phyloP scores from a whole-genome alignment of 208 protist species.

The Leishmania braziliensis region DNA sequence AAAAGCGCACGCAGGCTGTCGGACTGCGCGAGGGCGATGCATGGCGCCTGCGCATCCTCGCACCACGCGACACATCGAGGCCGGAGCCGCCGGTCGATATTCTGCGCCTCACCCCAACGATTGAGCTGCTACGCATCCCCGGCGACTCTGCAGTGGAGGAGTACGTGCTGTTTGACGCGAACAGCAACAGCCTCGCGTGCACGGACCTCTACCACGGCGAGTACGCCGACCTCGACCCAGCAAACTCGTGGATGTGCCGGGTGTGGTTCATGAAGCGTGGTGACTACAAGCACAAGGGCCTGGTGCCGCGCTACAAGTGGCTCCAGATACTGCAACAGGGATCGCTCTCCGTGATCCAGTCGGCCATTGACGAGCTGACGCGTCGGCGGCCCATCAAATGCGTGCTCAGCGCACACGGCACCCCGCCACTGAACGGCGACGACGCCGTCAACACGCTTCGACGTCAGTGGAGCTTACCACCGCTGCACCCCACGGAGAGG shows the following conservation, averaged over 20 bases:
- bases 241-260: slow-evolving; percentile 90
- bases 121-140: slow-evolving; percentile 61
- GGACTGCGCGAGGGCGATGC: slow-evolving; percentile 49
- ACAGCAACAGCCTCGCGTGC: slow-evolving; percentile 59
- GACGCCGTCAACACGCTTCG: slow-evolving; percentile 58
- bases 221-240: slow-evolving; percentile 81
- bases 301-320: slow-evolving; percentile 78
- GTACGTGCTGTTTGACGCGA: slow-evolving; percentile 76
- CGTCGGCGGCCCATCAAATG: slow-evolving; percentile 43
- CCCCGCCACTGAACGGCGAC: slow-evolving; percentile 49
- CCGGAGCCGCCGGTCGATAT: slow-evolving; percentile 3
- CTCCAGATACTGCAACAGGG: slow-evolving; percentile 58
- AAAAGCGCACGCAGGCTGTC: slow-evolving; percentile 16
- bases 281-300: slow-evolving; percentile 73
- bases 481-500: slow-evolving; percentile 34
- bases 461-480: slow-evolving; percentile 65
- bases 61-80: slow-evolving; percentile 3
- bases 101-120: slow-evolving; percentile 57
- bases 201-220: slow-evolving; percentile 85
- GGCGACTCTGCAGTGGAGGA: slow-evolving; percentile 76
- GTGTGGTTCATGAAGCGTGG: slow-evolving; percentile 89
- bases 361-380: slow-evolving; percentile 60
- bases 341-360: slow-evolving; percentile 41
- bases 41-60: slow-evolving; percentile 38
- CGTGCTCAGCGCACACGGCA: slow-evolving; percentile 72